A percentile compares a stretch with the other conserved stretches of the same genome.
Conservation (phyloP, 1,139 yeast genomes). For the Geotrichum klebahnii region DNA sequence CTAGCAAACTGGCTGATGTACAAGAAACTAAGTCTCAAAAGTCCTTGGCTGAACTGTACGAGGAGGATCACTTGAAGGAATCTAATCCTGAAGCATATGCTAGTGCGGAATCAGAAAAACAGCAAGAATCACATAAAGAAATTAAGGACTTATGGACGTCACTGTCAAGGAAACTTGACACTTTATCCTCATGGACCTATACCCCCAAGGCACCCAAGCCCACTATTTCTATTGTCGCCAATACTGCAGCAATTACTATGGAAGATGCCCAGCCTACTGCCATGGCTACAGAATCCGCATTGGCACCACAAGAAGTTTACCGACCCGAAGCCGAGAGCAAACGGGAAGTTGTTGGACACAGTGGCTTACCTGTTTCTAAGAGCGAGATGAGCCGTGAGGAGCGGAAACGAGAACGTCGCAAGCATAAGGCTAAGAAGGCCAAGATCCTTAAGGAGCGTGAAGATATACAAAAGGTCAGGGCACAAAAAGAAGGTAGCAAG, state of each 20-base stretch:
- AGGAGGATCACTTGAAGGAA: constrained; percentile 64
- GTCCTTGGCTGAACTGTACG: constrained; percentile 88
- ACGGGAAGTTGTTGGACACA: constrained; percentile 65
- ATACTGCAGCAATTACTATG: constrained; percentile 77
- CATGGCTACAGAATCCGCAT: constrained; percentile 63
- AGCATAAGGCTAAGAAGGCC: constrained; percentile 75
- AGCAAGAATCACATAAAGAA: constrained; percentile 72
- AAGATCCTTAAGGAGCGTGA: constrained; percentile 48
- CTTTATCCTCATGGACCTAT: constrained; percentile 87
- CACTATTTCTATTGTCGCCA: constrained; percentile 72
- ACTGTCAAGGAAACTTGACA: constrained; percentile 71
- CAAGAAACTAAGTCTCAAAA: constrained; percentile 81
- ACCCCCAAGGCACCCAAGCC: constrained; percentile 87
- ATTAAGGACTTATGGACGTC: constrained; percentile 60
- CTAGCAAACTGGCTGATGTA: constrained; percentile 53
- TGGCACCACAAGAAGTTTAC: constrained; percentile 97
- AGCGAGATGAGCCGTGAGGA: constrained; percentile 83
- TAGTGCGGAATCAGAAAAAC: constrained; percentile 52
- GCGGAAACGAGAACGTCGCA: constrained; percentile 80
- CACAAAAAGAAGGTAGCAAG: constrained; percentile 52
- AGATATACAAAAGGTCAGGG: constrained; percentile 36
- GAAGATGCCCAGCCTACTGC: constrained; percentile 96
- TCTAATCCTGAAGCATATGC: constrained; percentile 41
- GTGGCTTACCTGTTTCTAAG: constrained; percentile 79
- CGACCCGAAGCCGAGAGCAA: constrained; percentile 50